These are phyloP conservation scores for Rhinocladiella mackenziei DNA, from an alignment of 2,329 filamentous ascomycete species.

Conservation along the genomic window DNA sequence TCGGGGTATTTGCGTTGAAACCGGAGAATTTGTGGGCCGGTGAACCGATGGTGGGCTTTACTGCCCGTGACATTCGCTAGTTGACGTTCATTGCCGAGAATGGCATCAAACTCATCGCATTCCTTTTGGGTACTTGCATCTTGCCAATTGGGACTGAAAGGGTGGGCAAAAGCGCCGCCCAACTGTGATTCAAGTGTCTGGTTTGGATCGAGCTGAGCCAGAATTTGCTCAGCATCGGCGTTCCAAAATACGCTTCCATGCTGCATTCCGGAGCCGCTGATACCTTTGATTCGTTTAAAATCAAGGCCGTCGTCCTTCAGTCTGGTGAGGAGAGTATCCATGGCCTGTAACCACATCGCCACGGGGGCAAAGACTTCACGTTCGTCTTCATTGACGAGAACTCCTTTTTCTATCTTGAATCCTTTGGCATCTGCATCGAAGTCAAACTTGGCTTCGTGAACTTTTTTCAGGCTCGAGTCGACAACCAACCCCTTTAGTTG, in stretches of 20 bases:
- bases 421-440: slow-evolving; percentile 80
- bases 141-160: slow-evolving; percentile 94
- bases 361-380: slow-evolving; percentile 91
- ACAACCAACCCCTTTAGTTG: slow-evolving; percentile 93
- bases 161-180: slow-evolving; percentile 69
- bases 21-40: slow-evolving; percentile 90
- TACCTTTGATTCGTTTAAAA: slow-evolving; percentile 69
- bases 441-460: slow-evolving; percentile 85
- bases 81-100: slow-evolving; percentile 61
- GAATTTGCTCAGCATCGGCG: slow-evolving; percentile 59
- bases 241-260: slow-evolving; percentile 97
- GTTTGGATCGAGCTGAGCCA: slow-evolving; percentile 57
- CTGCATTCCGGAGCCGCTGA: slow-evolving; percentile 93
- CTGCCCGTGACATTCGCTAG: slow-evolving; percentile 82
- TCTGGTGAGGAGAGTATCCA: slow-evolving; percentile 76
- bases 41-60: slow-evolving; percentile 94
- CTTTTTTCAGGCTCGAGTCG: slow-evolving; percentile 72
- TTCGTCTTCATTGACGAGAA: slow-evolving; percentile 73
- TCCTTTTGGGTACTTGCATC: slow-evolving; percentile 91
- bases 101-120: slow-evolving; percentile 79
- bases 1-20: slow-evolving; percentile 76
- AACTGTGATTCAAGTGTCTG: slow-evolving; percentile 70
- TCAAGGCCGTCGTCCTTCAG: slow-evolving; percentile 67
- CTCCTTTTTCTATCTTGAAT: slow-evolving; percentile 83
- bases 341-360: slow-evolving; percentile 87